Evolutionary conservation across 23 red algal genomes (phyloP), one percentile per base, ranked within the genome.

Genomic region (Gracilaria caudata): DNA sequence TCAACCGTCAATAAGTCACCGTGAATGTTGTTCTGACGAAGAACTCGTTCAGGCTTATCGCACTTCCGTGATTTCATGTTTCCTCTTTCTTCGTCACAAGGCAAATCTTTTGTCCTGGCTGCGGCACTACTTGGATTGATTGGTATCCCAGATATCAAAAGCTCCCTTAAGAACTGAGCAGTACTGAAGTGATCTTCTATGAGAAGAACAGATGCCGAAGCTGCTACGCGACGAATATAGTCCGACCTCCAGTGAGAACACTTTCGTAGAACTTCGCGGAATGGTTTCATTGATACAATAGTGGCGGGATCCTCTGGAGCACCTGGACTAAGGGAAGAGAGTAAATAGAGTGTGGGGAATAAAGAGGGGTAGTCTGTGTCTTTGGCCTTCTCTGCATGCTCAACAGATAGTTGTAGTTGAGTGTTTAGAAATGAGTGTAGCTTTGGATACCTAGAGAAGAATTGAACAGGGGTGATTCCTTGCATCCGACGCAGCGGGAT

Each of bases 371-470:
- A 72, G 3, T 89, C 74, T 39, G 34, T 53, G 7, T 66, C 47
- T 49, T 68, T 21, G 24, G 45, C 72, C 34, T 49, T 55, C 51
- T 78, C 85, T 44, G 55, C 12, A 32, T 56, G 82, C 51, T 66
- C 19, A 34, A 89, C 85, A 44, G 85, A 68, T 26, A 37, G 34
- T 32, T 46, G 34, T 36, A 89, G 72, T 79, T 89, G 68, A 38
- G 46, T 77, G 25, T 39, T 37, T 5, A 89, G 85, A 78, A 89
- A 89, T 14, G 71, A 55, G 56, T 89, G 85, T 53, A 89, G 45
- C 1, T 89, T 79, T 45, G 85, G 85, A 79, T 89, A 68, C 25
- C 71, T 61, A 14, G 85, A 75, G 68, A 89, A 89, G 60, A 89
- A 89, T 39, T 89, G 85, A 43, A 89, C 30, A 14, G 85, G 64